Evolutionary conservation across 2,329 filamentous ascomycete species (phyloP), one percentile per base, ranked within the genome.

Genomic region (Claviceps pusilla): DNA sequence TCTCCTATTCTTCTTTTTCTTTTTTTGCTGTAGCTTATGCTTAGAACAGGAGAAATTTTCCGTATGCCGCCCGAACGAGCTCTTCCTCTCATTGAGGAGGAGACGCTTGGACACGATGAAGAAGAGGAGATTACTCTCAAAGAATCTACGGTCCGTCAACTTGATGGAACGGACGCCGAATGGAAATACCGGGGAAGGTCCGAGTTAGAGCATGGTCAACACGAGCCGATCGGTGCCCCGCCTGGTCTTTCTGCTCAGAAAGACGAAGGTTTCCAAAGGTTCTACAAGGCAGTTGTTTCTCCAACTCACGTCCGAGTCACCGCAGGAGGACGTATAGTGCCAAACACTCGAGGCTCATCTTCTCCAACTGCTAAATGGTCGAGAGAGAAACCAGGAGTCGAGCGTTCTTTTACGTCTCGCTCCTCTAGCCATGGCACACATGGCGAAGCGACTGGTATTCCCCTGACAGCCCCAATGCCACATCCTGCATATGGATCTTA

Each of bases 291-390:
- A 11, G 82, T 84, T n/a, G 75, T 79, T 4, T 85, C 82, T 39
- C 82, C 82, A 7, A 82, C 79, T 14, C 80, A 84, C 64, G 76
- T 84, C 57, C 77, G 82, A 16, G 82, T 85, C 51, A 85, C 82
- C 24, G 82, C 82, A 56, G 80, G 82, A 55, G 82, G 82, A 46
- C 74, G 80, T 42, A 84, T 85, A 60, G 82, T 85, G 1, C 81
- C 80, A 50, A 84, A 84, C 61, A 82, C 75, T 39, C 74, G 80
- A 47, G 73, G 70, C 12, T 69, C 74, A 2, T 68, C 70, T 5
- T 81, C 79, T 9, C 77, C 77, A 3, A 75, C 74, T 4, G 62
- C 71, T 6, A 81, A 80, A 63, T 73, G 71, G 65, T 59, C 67
- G 54, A 76, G 70, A 55, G 76, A 78, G 35, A 71, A 62, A 51